A percentile compares a stretch with the other conserved stretches of the same genome.
Evolutionary conservation across 257 asterid species (phyloP).

Genomic region (Nyctanthes arbortristis): DNA sequence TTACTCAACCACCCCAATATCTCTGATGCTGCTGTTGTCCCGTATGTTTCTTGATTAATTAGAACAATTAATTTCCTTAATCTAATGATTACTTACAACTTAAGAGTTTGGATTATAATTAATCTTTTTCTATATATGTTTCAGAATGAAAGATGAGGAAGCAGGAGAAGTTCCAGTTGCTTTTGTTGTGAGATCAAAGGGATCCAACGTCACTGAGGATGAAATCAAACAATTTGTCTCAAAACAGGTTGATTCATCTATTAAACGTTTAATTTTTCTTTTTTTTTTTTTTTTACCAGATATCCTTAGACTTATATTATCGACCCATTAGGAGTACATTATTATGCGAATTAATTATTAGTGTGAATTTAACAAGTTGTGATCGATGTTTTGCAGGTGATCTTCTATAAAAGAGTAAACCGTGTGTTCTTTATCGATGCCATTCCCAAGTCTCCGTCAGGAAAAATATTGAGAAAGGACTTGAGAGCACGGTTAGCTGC

Average conservation of each 20-base stretch:
- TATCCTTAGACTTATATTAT: too few species aligned
- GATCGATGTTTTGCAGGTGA: conserved; percentile 57
- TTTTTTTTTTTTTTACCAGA: too few species aligned
- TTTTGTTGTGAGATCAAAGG: conserved; percentile 67
- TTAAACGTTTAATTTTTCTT: too few species aligned
- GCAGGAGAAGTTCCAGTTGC: conserved; percentile 98
- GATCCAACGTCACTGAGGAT: conserved; percentile 59
- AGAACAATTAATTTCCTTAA: background rate
- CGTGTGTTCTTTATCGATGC: conserved; percentile 71
- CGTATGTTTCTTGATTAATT: conserved; percentile 44
- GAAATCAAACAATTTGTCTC: conserved; percentile 77
- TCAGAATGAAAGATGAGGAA: conserved; percentile 76
- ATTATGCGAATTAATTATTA: too few species aligned
- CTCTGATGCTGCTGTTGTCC: conserved; percentile 83
- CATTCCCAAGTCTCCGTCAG: conserved; percentile 84
- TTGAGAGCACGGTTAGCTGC: conserved; percentile 72
- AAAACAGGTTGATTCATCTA: conserved; percentile 45
- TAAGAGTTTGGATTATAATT: background rate
- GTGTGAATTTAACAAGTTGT: background rate
- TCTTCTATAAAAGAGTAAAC: conserved; percentile 80
- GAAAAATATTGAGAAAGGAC: conserved; percentile 90
- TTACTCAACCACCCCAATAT: conserved; percentile 66
- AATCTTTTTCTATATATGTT: background rate
- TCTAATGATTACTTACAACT: background rate
- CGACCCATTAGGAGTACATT: too few species aligned